Percentiles rank a stretch among this genome's conserved stretches.
Evolutionary conservation across 2,329 filamentous ascomycete species (phyloP).

Genomic region (Bipolaris oryzae): DNA sequence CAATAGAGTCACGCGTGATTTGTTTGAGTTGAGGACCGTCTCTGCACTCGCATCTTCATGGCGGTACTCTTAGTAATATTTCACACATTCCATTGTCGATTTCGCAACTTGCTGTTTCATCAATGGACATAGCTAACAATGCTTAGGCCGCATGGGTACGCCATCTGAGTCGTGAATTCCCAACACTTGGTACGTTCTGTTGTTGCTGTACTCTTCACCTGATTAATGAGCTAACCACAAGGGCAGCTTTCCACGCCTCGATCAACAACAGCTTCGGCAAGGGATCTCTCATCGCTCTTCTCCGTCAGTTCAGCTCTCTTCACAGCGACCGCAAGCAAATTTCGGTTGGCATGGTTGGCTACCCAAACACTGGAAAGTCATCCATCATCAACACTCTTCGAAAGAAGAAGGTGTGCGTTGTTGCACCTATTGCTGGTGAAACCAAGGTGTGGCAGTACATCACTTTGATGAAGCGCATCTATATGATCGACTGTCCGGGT

Average conservation of each 20-base stretch:
- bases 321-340: constrained; percentile 94
- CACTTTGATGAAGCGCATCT: constrained; percentile 91
- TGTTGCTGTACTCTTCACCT: background rate
- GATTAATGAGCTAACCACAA: background rate
- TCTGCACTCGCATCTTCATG: constrained; percentile 66
- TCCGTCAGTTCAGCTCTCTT: constrained; percentile 89
- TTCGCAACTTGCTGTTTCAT: constrained; percentile 20
- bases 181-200: constrained; percentile 69
- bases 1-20: constrained; percentile 79
- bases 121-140: constrained; percentile 29
- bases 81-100: constrained; percentile 70
- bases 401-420: constrained; percentile 91
- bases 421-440: constrained; percentile 93
- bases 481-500: constrained; percentile 95
- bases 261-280: constrained; percentile 98
- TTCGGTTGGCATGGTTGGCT: constrained; percentile 85
- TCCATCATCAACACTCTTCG: constrained; percentile 96
- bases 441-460: constrained; percentile 99
- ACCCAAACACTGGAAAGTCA: constrained; percentile 94
- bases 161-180: constrained; percentile 84
- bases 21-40: constrained; percentile 97
- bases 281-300: constrained; percentile 86
- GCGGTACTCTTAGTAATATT: constrained; percentile 98
- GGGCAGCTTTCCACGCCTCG: constrained; percentile 77
- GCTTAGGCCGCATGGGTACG: constrained; percentile 90